Conservation (phyloP, 1,284 basidiomycete genomes). For the Naganishia sp. region DNA sequence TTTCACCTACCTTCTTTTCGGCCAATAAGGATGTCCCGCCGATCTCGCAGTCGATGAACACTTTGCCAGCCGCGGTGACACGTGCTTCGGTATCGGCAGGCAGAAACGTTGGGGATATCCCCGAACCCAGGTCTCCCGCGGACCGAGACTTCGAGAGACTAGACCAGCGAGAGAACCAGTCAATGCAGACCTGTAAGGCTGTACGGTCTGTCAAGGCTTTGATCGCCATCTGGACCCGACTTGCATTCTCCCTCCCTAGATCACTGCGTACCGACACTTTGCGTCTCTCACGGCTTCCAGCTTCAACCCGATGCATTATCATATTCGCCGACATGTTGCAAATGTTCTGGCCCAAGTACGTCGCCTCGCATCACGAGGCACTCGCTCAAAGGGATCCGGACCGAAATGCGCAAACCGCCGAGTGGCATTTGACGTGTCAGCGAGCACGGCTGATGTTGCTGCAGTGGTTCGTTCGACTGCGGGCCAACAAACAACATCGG, state of each 20-base stretch:
- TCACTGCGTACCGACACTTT: slow-evolving; percentile 43
- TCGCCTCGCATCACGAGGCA: slow-evolving; percentile 16
- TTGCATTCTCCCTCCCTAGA: slow-evolving; percentile 54
- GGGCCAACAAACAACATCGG: slow-evolving; percentile 88
- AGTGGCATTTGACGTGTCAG: slow-evolving; percentile 55
- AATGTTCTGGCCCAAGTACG: slow-evolving; percentile 43
- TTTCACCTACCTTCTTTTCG: slow-evolving; percentile 40
- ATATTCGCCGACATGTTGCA: slow-evolving; percentile 56
- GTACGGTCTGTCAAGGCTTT: slow-evolving; percentile 35
- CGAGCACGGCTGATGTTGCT: slow-evolving; percentile 72
- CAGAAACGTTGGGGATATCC: slow-evolving; percentile 12
- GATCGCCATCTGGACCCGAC: slow-evolving; percentile 56
- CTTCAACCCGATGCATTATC: slow-evolving; percentile 54
- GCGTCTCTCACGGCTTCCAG: slow-evolving; percentile 48
- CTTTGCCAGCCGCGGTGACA: slow-evolving; percentile 18
- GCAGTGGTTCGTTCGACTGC: slow-evolving; percentile 84
- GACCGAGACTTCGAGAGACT: not conserved
- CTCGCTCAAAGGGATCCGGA: slow-evolving; percentile 13
- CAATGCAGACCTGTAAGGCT: slow-evolving; percentile 22
- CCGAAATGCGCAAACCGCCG: slow-evolving; percentile 33
- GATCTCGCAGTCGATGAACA: slow-evolving; percentile 22
- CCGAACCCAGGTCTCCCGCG: slow-evolving; percentile 16
- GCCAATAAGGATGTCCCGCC: slow-evolving; percentile 37
- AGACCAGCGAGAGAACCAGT: not conserved
- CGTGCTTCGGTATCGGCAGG: slow-evolving; percentile 7